Base-by-base conservation (phyloP, 345 rosid species). In the Salix caprea region DNA sequence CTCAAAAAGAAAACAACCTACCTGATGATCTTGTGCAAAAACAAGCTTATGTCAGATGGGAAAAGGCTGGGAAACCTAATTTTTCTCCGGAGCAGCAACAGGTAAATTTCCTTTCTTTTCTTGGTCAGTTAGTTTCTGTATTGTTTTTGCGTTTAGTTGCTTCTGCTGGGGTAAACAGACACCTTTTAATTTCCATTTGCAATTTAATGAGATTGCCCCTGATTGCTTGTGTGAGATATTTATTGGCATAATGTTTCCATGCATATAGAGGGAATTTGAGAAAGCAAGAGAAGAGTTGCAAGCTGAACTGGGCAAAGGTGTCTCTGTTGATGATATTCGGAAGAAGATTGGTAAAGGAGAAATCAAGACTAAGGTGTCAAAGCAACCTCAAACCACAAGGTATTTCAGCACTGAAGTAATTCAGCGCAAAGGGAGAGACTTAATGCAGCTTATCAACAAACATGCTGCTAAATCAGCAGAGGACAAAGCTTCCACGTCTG, bases 371-470 rank as follows among this genome's bases (percentile, higher is more conserved):
- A 82, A 86, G 69, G 83, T 74, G 60, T 37, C 81, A 69, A 82
- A 85, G 76, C 88, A 86, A 80, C 78, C 13, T 66, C 68, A 83
- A 82, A 79, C 52, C 5, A 85, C 83, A 84, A 80, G 78, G 23
- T 65, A 85, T 79, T 89, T 75, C 72, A 78, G 77, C 32, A 71
- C 23, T 52, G 92, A 87, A 75, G 90, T 87, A 79, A 88, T 93
- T 79, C 92, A 90, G 88, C 95, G 99, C 77, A 86, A 89, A 84
- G 78, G 78, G 78, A 88, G 93, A 80, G 98, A 93, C 79, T 77
- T 89, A 50, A 83, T 77, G 86, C 90, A 90, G 83, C 85, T 93
- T 81, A 74, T 96, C 65, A 83, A 74, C 76, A 90, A 89, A 86
- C 67, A 86, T 76, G 70, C 61, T 52, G 82, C 85, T 77, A 86